These are phyloP conservation scores for Collybia sordida DNA, from an alignment of 768 basidiomycete species.

Conservation along the genomic window DNA sequence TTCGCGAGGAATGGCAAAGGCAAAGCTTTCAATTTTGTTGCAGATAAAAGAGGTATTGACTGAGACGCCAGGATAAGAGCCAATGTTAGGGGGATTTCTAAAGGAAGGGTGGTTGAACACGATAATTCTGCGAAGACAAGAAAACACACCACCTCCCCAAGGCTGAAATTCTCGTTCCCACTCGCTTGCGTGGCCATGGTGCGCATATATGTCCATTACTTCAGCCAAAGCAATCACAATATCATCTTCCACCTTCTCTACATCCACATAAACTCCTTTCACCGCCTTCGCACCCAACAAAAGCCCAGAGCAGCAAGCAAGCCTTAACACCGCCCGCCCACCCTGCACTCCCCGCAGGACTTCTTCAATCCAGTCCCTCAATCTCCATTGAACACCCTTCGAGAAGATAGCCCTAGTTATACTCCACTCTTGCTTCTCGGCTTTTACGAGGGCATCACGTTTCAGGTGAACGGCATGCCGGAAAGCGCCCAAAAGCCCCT, in stretches of 20 bases:
- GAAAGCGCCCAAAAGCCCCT: conserved; percentile 53
- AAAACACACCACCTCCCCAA: conserved; percentile 40
- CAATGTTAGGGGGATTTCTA: conserved; percentile 46
- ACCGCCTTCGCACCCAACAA: conserved; percentile 64
- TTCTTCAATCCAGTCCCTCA: conserved; percentile 51
- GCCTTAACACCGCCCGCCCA: conserved; percentile 58
- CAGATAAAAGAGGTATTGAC: conserved; percentile 53
- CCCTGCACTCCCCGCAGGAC: conserved; percentile 63
- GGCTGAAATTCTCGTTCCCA: conserved; percentile 75
- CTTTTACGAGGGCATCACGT: conserved; percentile 38
- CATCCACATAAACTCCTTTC: conserved; percentile 22
- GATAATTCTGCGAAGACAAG: not conserved
- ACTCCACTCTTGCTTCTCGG: conserved; percentile 28
- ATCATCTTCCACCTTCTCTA: conserved; percentile 60
- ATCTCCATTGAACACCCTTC: conserved; percentile 34
- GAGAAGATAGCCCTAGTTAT: conserved; percentile 33
- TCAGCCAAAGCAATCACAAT: conserved; percentile 71
- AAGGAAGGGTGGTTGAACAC: conserved; percentile 2
- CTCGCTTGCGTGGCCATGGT: conserved; percentile 27
- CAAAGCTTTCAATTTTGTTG: conserved; percentile 56
- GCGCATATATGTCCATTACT: conserved; percentile 60
- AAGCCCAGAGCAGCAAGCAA: conserved; percentile 65
- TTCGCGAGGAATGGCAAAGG: conserved; percentile 47
- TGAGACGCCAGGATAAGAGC: conserved; percentile 61
- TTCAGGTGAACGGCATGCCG: conserved; percentile 61